Percentiles rank a stretch among this genome's conserved stretches.
These are phyloP conservation scores for Yarrowia sp. DNA, from an alignment of 805 yeast species.

Conservation along the genomic window DNA sequence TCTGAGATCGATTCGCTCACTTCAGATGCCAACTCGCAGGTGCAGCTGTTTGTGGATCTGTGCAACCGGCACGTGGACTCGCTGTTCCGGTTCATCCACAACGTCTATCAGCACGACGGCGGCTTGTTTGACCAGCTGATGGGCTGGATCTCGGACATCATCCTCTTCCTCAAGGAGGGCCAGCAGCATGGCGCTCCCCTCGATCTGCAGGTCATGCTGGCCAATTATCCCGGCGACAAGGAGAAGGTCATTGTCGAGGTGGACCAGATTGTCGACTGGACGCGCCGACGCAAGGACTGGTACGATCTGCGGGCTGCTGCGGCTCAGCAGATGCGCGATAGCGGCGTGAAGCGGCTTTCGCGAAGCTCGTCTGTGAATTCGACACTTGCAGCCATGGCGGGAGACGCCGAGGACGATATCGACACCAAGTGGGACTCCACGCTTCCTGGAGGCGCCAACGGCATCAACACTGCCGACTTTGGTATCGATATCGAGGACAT, in stretches of 20 bases:
- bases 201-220: conserved; percentile 45
- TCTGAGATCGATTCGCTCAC: conserved; percentile 52
- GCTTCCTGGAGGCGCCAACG: conserved; percentile 1
- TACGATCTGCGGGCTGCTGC: conserved; percentile 4
- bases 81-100: conserved; percentile 72
- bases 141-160: conserved; percentile 68
- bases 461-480: conserved; percentile 4
- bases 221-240: conserved; percentile 37
- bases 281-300: conserved; percentile 31
- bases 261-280: conserved; percentile 41
- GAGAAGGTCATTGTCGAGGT: conserved; percentile 44
- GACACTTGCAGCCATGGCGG: neutral
- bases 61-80: conserved; percentile 70
- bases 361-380: neutral
- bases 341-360: neutral
- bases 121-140: conserved; percentile 70
- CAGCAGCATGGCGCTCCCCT: conserved; percentile 45
- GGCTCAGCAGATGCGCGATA: conserved; percentile 5
- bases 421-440: conserved; percentile 19
- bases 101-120: conserved; percentile 75
- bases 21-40: conserved; percentile 59
- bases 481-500: conserved; percentile 13
- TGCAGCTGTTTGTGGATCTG: conserved; percentile 61
- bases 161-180: conserved; percentile 62
- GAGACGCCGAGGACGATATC: neutral